A percentile compares a stretch with the other conserved stretches of the same genome.
Evolutionary conservation across 768 basidiomycete genomes (phyloP).

Genomic region (Pholiota conissans): DNA sequence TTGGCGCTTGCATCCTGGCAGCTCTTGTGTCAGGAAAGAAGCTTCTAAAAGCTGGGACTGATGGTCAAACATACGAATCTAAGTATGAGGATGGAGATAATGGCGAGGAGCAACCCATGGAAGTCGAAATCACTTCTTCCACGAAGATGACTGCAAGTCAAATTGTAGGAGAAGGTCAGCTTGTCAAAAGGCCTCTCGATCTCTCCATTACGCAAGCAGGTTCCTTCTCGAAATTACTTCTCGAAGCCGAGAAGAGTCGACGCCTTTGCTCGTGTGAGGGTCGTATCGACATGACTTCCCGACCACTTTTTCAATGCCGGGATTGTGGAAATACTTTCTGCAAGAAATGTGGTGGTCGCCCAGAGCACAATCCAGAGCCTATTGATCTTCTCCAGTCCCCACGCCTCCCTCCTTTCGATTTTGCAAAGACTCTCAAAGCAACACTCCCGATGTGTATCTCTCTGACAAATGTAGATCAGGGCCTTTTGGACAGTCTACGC

Average conservation of each 20-base stretch:
- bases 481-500: slow-evolving; percentile 53
- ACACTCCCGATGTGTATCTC: slow-evolving; percentile 85
- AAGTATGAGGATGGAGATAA: slow-evolving; percentile 43
- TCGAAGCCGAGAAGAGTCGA: slow-evolving; percentile 64
- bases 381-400: slow-evolving; percentile 52
- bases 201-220: slow-evolving; percentile 53
- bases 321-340: slow-evolving; percentile 84
- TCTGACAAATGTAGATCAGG: slow-evolving; percentile 48
- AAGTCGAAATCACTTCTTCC: slow-evolving; percentile 38
- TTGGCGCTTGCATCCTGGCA: slow-evolving; percentile 85
- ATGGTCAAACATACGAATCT: slow-evolving; percentile 67
- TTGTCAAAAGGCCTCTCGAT: slow-evolving; percentile 65
- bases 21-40: slow-evolving; percentile 70
- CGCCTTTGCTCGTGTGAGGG: slow-evolving; percentile 93
- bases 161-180: slow-evolving; percentile 73
- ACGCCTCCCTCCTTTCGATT: slow-evolving; percentile 71
- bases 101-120: slow-evolving; percentile 41
- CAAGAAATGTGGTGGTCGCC: slow-evolving; percentile 84
- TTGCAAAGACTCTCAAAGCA: slow-evolving; percentile 76
- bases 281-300: slow-evolving; percentile 70
- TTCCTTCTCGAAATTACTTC: slow-evolving; percentile 57
- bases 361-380: slow-evolving; percentile 73
- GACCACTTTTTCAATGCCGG: slow-evolving; percentile 63
- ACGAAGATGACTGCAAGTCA: slow-evolving; percentile 36
- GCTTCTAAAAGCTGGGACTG: slow-evolving; percentile 66